phyloP scores from a whole-genome alignment of 2,329 filamentous ascomycete genomes.

The Ceratocystis destructans region DNA sequence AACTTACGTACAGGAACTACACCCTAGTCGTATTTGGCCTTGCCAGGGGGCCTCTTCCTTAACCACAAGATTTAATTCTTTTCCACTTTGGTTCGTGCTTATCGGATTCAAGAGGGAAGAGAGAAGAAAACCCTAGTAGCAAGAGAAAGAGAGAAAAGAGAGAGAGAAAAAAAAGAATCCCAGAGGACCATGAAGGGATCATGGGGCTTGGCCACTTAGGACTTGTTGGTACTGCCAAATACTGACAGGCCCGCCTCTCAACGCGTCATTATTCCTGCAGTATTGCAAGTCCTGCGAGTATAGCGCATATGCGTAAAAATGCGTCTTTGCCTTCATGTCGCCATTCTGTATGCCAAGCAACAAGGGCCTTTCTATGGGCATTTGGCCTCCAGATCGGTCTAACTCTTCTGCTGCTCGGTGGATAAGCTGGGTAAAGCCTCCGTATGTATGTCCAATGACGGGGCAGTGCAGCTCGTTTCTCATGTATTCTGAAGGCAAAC shows the following conservation, averaged over 20 bases:
- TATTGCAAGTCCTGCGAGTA: neutral
- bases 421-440: neutral
- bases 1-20: neutral
- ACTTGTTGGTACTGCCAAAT: neutral
- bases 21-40: neutral
- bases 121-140: neutral
- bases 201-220: neutral
- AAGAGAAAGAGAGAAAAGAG: neutral
- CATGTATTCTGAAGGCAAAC: neutral
- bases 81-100: conserved; percentile 3
- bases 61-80: neutral
- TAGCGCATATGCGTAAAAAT: too few species aligned
- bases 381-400: neutral
- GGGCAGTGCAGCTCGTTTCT: neutral
- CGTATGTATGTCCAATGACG: neutral
- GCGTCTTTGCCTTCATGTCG: neutral
- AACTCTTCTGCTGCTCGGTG: neutral
- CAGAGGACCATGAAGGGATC: neutral
- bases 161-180: neutral
- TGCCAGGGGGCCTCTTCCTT: neutral
- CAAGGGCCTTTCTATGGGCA: neutral
- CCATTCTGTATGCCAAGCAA: neutral
- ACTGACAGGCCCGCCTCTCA: conserved; percentile 4
- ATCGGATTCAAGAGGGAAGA: neutral
- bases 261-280: conserved; percentile 1